Conservation (phyloP, 129 eudicot species). For the Chrysanthemum seticuspe region DNA sequence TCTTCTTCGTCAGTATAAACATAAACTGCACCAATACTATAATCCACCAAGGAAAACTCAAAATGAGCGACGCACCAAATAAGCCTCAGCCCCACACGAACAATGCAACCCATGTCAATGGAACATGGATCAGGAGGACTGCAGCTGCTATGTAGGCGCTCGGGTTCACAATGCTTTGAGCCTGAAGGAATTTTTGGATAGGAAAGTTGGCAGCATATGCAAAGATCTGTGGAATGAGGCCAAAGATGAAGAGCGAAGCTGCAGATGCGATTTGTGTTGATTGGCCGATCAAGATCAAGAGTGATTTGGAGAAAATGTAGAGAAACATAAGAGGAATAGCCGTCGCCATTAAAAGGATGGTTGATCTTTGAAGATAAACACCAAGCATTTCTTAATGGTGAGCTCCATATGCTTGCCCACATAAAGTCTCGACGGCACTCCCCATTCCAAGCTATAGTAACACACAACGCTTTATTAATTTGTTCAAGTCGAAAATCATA, state of each 20-base stretch:
- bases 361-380: slow-evolving; percentile 53
- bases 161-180: slow-evolving; percentile 57
- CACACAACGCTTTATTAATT: background rate
- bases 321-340: slow-evolving; percentile 43
- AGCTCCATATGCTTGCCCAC: slow-evolving; percentile 63
- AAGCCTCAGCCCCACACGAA: slow-evolving; percentile 40
- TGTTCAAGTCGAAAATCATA: background rate
- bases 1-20: slow-evolving; percentile 37
- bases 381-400: slow-evolving; percentile 48
- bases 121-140: slow-evolving; percentile 35
- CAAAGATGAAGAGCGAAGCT: slow-evolving; percentile 50
- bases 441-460: slow-evolving; percentile 49
- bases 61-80: slow-evolving; percentile 41
- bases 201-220: slow-evolving; percentile 54
- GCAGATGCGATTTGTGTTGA: slow-evolving; percentile 35
- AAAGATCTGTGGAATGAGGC: slow-evolving; percentile 58
- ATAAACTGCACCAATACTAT: slow-evolving; percentile 47
- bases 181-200: slow-evolving; percentile 51
- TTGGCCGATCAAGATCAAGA: slow-evolving; percentile 46
- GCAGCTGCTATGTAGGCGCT: slow-evolving; percentile 47
- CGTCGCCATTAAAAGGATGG: slow-evolving; percentile 37
- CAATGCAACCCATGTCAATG: slow-evolving; percentile 33
- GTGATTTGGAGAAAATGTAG: slow-evolving; percentile 48
- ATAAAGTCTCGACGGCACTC: slow-evolving; percentile 54
- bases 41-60: slow-evolving; percentile 52